Conservation (phyloP, 352 stramenopile species). For the Halophytophthora polymorphica region DNA sequence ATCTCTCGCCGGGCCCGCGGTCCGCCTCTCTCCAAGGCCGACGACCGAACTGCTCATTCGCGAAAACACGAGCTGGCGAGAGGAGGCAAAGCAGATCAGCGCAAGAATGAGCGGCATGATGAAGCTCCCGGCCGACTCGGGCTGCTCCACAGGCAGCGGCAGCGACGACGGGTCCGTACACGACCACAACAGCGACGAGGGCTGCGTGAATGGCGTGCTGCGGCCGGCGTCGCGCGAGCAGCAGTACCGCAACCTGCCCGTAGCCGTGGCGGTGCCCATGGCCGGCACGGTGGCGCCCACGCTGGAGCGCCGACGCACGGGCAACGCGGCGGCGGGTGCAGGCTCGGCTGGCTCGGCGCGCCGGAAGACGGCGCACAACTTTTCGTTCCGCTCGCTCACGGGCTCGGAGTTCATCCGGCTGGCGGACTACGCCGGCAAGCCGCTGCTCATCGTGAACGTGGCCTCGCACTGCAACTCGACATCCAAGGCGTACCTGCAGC, state of each 20-base stretch:
- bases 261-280: slow-evolving; percentile 52
- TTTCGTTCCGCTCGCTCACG: slow-evolving; percentile 69
- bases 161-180: slow-evolving; percentile 9
- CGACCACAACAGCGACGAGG: slow-evolving; percentile 9
- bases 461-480: slow-evolving; percentile 83
- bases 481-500: slow-evolving; percentile 63
- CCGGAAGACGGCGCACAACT: slow-evolving; percentile 70
- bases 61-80: not conserved
- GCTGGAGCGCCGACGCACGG: slow-evolving; percentile 25
- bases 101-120: slow-evolving; percentile 24
- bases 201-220: slow-evolving; percentile 17
- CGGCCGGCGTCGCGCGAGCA: slow-evolving; percentile 20
- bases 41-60: not conserved
- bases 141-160: slow-evolving; percentile 28
- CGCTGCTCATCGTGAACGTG: slow-evolving; percentile 73
- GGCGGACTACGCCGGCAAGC: slow-evolving; percentile 62
- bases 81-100: no score
- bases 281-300: slow-evolving; percentile 20
- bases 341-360: no score
- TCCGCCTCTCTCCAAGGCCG: not conserved
- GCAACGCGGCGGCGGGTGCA: not conserved
- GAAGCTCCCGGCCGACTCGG: slow-evolving; percentile 32
- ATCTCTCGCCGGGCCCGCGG: no score
- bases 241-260: slow-evolving; percentile 52
- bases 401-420: slow-evolving; percentile 61